Conservation (phyloP, 768 basidiomycete genomes). For the Lepiota venenata region DNA sequence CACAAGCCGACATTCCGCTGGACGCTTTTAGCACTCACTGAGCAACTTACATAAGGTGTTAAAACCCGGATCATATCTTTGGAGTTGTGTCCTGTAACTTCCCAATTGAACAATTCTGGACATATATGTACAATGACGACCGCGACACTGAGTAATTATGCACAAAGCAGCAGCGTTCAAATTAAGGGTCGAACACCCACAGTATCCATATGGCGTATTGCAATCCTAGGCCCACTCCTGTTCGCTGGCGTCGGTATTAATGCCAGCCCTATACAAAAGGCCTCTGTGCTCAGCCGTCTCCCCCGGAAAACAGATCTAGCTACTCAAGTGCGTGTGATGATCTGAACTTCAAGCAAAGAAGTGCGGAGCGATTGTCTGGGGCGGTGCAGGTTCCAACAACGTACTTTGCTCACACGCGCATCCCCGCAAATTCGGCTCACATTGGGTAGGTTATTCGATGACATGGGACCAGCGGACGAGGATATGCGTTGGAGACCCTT, state of each 20-base stretch:
- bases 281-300: slow-evolving; percentile 20
- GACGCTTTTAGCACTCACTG: too few species aligned
- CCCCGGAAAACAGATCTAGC: slow-evolving; percentile 18
- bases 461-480: slow-evolving; percentile 24
- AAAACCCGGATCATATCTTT: too few species aligned
- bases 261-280: not conserved
- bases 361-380: slow-evolving; percentile 20
- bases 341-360: slow-evolving; percentile 17
- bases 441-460: slow-evolving; percentile 24
- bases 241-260: not conserved
- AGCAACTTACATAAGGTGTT: too few species aligned
- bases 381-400: slow-evolving; percentile 27
- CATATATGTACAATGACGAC: too few species aligned
- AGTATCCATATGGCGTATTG: not conserved
- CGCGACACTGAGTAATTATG: not conserved
- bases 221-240: not conserved
- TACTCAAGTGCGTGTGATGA: slow-evolving; percentile 20
- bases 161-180: not conserved
- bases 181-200: not conserved
- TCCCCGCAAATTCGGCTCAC: not conserved
- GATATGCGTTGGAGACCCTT: slow-evolving; percentile 26
- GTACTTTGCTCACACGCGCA: slow-evolving; percentile 10
- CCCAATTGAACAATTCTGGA: too few species aligned
- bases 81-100: too few species aligned
- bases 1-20: too few species aligned